phyloP scores from a whole-genome alignment of 176 grass and related monocot species.

The Phyllostachys edulis region DNA sequence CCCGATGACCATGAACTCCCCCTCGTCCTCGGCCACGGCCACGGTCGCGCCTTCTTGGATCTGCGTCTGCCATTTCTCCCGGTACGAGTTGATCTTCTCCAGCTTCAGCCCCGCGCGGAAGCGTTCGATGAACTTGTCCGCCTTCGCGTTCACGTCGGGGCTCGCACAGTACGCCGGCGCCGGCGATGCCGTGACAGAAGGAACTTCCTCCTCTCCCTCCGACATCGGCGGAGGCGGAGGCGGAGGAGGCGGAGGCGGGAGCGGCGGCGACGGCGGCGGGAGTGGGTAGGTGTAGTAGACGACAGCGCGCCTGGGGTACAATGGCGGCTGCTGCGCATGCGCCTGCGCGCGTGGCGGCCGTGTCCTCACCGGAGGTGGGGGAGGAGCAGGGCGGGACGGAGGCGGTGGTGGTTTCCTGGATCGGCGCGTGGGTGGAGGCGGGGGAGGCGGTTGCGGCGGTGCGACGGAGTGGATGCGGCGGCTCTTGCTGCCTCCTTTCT shows the following conservation, averaged over 20 bases:
- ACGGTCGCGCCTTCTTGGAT: constrained; percentile 26
- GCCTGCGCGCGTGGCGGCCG: constrained; percentile 11
- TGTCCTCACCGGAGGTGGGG: constrained; percentile 24
- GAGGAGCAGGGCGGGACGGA: constrained; percentile 26
- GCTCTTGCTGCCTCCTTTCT: constrained; percentile 71
- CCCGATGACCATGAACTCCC: constrained; percentile 57
- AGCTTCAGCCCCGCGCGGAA: constrained; percentile 76
- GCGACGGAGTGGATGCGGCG: constrained; percentile 60
- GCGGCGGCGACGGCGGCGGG: constrained; percentile 55
- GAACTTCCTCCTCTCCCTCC: constrained; percentile 22
- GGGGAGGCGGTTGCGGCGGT: constrained; percentile 44
- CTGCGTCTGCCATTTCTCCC: constrained; percentile 56
- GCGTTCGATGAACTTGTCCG: constrained; percentile 70
- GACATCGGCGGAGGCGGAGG: constrained; percentile 37
- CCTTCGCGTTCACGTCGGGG: constrained; percentile 93
- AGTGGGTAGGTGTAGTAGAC: constrained; percentile 56
- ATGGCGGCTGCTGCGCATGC: constrained; percentile 31
- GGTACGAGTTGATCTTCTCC: constrained; percentile 86
- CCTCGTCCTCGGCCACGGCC: constrained; percentile 28
- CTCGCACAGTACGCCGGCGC: constrained; percentile 68
- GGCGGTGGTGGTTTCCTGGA: constrained; percentile 48
- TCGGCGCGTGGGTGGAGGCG: constrained; percentile 17
- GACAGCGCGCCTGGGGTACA: constrained; percentile 31
- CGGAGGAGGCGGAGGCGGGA: constrained; percentile 51
- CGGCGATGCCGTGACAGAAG: constrained; percentile 32